phyloP scores from a whole-genome alignment of 768 basidiomycete genomes.

The Kwoniella dejecticola region DNA sequence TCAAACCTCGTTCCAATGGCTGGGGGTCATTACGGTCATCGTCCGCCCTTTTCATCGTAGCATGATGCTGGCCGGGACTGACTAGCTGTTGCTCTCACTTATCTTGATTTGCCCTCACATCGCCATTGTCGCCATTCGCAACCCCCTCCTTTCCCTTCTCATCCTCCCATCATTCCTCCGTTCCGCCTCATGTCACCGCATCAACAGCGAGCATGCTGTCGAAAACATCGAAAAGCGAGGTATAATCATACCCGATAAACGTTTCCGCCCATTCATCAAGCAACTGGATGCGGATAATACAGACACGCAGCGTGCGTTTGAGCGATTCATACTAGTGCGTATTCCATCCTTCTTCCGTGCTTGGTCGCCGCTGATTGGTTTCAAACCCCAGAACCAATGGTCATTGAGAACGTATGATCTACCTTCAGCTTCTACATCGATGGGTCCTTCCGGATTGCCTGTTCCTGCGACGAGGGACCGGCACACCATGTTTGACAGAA shows the following conservation, averaged over 20 bases:
- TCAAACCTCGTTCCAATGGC: too few relatives aligned
- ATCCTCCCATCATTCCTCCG: neutral
- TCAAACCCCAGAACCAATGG: neutral
- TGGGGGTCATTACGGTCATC: too few relatives aligned
- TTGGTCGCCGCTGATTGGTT: too few relatives aligned
- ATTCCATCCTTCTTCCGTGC: neutral
- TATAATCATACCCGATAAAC: conserved; percentile 11
- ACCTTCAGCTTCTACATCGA: neutral
- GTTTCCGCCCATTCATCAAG: conserved; percentile 35
- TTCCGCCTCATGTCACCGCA: neutral
- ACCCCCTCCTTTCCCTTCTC: neutral
- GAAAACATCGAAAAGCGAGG: neutral
- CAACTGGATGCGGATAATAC: conserved; percentile 26
- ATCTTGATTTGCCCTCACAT: too few relatives aligned
- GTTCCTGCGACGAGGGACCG: too few relatives aligned
- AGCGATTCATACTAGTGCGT: conserved; percentile 26
- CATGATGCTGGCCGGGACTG: too few relatives aligned
- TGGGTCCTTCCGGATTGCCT: neutral
- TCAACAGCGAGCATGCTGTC: conserved; percentile 10
- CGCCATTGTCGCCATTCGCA: too few relatives aligned
- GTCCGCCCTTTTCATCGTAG: too few relatives aligned
- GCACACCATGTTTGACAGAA: too few relatives aligned
- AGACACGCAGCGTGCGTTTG: conserved; percentile 25
- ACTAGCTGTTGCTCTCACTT: too few relatives aligned
- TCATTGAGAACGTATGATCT: neutral